Percentiles rank a stretch among this genome's conserved stretches.
These are phyloP conservation scores for Perilla frutescens DNA, from an alignment of 257 asterid genomes.

Conservation along the genomic window DNA sequence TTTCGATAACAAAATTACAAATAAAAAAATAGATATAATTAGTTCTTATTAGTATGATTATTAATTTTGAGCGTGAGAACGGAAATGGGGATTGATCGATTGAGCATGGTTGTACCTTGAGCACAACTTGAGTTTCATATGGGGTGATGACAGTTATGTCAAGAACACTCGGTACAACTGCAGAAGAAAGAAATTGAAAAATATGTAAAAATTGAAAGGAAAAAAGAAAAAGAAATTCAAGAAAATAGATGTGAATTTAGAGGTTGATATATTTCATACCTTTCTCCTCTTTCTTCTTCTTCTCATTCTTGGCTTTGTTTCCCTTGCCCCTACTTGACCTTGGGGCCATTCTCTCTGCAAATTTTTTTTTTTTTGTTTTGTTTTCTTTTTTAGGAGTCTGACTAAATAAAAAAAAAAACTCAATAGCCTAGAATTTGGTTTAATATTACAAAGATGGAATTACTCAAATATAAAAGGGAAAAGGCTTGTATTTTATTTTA, in stretches of 20 bases:
- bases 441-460: neutral
- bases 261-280: constrained; percentile 42
- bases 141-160: constrained; percentile 84
- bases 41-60: neutral
- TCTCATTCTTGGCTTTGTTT: constrained; percentile 71
- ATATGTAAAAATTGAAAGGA: neutral
- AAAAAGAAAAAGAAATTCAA: neutral
- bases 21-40: neutral
- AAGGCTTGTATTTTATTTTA: neutral
- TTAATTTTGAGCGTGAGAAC: neutral
- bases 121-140: constrained; percentile 77
- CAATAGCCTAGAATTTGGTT: neutral
- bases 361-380: neutral
- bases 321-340: constrained; percentile 90
- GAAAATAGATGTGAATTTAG: neutral
- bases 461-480: neutral
- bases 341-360: constrained; percentile 73
- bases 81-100: neutral
- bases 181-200: neutral
- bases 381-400: neutral
- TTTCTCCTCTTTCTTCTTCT: constrained; percentile 97
- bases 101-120: constrained; percentile 60
- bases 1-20: neutral
- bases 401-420: no score
- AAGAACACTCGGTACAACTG: constrained; percentile 85